phyloP scores from a whole-genome alignment of 192 early-diverging fungal genomes.

The Lunasporangiospora selenospora region DNA sequence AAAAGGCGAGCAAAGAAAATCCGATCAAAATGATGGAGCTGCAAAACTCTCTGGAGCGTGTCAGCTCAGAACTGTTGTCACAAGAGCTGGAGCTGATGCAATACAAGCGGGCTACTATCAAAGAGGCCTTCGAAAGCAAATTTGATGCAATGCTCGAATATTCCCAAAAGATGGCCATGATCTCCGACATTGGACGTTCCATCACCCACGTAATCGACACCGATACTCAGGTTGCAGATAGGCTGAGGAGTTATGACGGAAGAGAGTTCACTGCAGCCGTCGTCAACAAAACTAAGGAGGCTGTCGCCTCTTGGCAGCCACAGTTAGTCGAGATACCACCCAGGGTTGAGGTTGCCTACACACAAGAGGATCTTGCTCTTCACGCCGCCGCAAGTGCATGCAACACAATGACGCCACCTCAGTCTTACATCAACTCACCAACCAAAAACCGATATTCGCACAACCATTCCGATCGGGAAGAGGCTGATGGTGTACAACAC shows the following conservation, averaged over 20 bases:
- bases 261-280: constrained; percentile 25
- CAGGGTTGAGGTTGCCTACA: constrained; percentile 1
- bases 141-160: constrained; percentile 50
- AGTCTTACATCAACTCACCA: neutral
- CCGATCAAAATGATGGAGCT: constrained; percentile 50
- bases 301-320: constrained; percentile 26
- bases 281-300: constrained; percentile 24
- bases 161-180: constrained; percentile 49
- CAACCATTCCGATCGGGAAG: neutral
- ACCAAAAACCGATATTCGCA: constrained; percentile 5
- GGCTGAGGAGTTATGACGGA: constrained; percentile 40
- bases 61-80: constrained; percentile 24
- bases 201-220: constrained; percentile 43
- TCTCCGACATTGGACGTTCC: constrained; percentile 45
- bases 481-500: neutral
- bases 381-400: constrained; percentile 30
- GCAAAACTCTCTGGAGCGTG: constrained; percentile 30
- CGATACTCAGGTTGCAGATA: constrained; percentile 32
- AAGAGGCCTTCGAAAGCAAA: constrained; percentile 36
- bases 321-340: constrained; percentile 15
- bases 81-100: constrained; percentile 49
- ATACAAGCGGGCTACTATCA: constrained; percentile 37
- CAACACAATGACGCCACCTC: constrained; percentile 26
- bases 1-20: constrained; percentile 46
- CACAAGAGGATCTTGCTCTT: constrained; percentile 33